A percentile compares a stretch with the other conserved stretches of the same genome.
These are phyloP conservation scores for Lichenothelia convexa DNA, from an alignment of 495 filamentous ascomycete species.

Conservation along the genomic window DNA sequence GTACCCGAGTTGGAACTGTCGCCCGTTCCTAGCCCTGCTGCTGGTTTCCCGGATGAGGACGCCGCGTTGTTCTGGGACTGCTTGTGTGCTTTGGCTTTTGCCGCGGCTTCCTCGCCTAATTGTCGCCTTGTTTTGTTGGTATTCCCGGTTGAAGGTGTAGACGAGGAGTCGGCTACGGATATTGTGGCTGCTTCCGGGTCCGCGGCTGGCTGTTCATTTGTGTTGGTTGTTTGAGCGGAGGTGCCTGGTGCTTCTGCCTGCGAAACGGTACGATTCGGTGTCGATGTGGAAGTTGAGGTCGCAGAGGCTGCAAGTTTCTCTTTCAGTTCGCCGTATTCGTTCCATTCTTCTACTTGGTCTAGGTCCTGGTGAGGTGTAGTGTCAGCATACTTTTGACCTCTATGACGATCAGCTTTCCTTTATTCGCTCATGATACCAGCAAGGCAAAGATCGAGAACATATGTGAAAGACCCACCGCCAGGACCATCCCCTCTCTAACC, in stretches of 20 bases:
- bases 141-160: too few relatives aligned
- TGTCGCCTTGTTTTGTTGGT: too few relatives aligned
- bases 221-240: neutral
- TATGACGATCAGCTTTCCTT: slow-evolving; percentile 3
- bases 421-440: too few relatives aligned
- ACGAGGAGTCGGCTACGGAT: neutral
- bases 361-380: slow-evolving; percentile 46
- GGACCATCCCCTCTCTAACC: slow-evolving; percentile 68
- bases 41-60: too few relatives aligned
- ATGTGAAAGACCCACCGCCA: slow-evolving; percentile 48
- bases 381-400: neutral
- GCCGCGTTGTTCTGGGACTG: too few relatives aligned
- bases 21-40: too few relatives aligned
- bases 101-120: too few relatives aligned
- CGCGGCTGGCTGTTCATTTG: neutral
- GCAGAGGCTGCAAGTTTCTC: slow-evolving; percentile 42
- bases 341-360: slow-evolving; percentile 94
- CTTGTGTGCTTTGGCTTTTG: too few relatives aligned
- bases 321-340: slow-evolving; percentile 91
- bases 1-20: too few relatives aligned
- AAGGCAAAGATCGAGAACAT: slow-evolving; percentile 1
- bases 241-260: slow-evolving; percentile 1
- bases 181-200: slow-evolving; percentile 4
- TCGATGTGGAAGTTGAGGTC: slow-evolving; percentile 15
- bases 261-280: too few relatives aligned